Evolutionary conservation across 2,329 filamentous ascomycete species (phyloP).

Genomic region (Canariomyces notabilis): DNA sequence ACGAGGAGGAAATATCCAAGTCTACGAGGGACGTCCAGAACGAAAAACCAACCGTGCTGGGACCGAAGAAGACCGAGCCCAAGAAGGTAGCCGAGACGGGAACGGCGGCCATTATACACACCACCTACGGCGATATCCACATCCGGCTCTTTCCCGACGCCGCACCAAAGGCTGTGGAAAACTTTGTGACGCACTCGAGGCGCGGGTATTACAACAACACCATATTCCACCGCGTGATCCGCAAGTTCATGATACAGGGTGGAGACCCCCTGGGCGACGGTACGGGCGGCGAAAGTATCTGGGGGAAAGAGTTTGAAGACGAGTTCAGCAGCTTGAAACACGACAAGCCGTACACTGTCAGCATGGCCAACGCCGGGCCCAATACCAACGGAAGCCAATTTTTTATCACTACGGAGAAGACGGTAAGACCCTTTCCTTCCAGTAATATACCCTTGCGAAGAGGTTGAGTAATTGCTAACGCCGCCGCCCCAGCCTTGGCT

Average conservation of each 20-base stretch:
- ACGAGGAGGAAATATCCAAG: constrained; percentile 77
- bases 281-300: constrained; percentile 86
- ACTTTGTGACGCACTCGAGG: constrained; percentile 88
- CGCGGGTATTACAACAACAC: constrained; percentile 96
- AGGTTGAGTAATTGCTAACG: constrained; percentile 25
- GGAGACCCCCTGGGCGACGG: constrained; percentile 85
- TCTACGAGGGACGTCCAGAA: constrained; percentile 88
- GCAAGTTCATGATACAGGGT: constrained; percentile 95
- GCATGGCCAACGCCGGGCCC: constrained; percentile 95
- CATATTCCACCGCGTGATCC: constrained; percentile 94
- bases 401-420: constrained; percentile 97
- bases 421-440: constrained; percentile 50
- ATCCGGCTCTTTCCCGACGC: constrained; percentile 89
- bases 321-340: constrained; percentile 89
- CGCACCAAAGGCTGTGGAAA: constrained; percentile 92
- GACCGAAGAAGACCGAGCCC: constrained; percentile 50
- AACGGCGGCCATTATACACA: constrained; percentile 80
- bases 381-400: constrained; percentile 97
- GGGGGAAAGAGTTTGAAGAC: constrained; percentile 88
- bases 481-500: constrained; percentile 64
- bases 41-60: constrained; percentile 72
- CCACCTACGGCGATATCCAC: constrained; percentile 88
- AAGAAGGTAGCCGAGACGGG: constrained; percentile 67
- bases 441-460: background rate
- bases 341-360: constrained; percentile 92